phyloP scores from a whole-genome alignment of 2,329 filamentous ascomycete species.

The Thelonectria blattea region DNA sequence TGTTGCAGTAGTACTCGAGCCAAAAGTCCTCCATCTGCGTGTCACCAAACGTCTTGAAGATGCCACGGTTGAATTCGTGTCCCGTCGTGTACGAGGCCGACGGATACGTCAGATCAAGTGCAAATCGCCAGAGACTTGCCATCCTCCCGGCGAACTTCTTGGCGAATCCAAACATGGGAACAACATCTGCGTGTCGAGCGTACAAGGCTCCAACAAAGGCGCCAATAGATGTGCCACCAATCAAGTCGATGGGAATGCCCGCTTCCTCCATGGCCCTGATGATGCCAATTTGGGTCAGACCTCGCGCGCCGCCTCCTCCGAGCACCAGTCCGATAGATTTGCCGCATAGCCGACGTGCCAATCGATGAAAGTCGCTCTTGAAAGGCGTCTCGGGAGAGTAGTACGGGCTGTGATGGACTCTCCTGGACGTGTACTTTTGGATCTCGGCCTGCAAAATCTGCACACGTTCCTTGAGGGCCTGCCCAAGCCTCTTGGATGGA shows the following conservation, averaged over 20 bases:
- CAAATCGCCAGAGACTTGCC: conserved; percentile 99
- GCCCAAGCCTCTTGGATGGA: conserved; percentile 78
- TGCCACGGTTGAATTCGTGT: conserved; percentile 97
- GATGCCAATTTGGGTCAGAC: conserved; percentile 90
- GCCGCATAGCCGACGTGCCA: conserved; percentile 87
- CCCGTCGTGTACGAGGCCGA: conserved; percentile 97
- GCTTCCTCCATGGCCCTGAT: conserved; percentile 95
- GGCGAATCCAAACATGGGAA: conserved; percentile 93
- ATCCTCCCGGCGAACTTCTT: conserved; percentile 99
- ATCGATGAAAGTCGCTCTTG: conserved; percentile 95
- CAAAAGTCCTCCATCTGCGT: conserved; percentile 99
- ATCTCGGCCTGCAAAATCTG: conserved; percentile 96
- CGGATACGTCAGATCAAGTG: conserved; percentile 92
- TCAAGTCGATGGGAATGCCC: conserved; percentile 92
- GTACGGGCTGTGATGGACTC: conserved; percentile 83
- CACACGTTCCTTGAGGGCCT: conserved; percentile 87
- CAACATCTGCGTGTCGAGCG: conserved; percentile 92
- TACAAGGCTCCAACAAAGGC: conserved; percentile 95
- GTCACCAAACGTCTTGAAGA: conserved; percentile 98
- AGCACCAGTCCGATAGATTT: conserved; percentile 94
- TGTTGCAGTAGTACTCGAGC: conserved; percentile 99
- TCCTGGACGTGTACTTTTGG: conserved; percentile 95
- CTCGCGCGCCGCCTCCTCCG: conserved; percentile 89
- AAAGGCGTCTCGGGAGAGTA: conserved; percentile 92
- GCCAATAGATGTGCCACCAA: conserved; percentile 96